Base-by-base conservation (phyloP, 1,139 yeast species). In the Sugiyamaella castrensis region DNA sequence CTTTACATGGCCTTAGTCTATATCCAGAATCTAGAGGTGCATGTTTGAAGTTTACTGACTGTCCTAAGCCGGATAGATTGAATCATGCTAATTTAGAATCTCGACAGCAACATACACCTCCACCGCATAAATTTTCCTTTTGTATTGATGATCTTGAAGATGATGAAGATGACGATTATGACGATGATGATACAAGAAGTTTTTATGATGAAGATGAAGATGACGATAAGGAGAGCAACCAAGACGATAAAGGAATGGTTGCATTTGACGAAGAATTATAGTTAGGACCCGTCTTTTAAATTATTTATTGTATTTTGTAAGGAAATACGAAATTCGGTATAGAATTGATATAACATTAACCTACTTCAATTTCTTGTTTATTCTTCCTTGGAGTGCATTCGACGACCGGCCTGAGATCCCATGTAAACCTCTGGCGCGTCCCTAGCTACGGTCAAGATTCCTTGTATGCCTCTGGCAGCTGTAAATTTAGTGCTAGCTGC, bases 31-130 rank as follows among this genome's bases (percentile, higher is more conserved):
- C 36, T 15, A 32, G 43, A 16, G 43, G 30, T 2, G 37, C 27
- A 12, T 8, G 24, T 19, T 46, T 40, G 10, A 47, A 47, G 29
- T 48, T 48, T 30, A 35, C 51, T 10, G 48, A 48, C 34, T 48
- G 51, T 28, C 51, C 51, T 13, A 48, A 44, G 32, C 51, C 51
- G 19, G 50, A 47, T 27, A 38, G 47, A 31, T 11, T 41, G 19
- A 35, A 28, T 28, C 30, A 36, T 6, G 37, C 33, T 15, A 34
- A 39, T 26, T 38, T 47, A 9, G 33, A 37, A 16, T 32, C 50
- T 2, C 31, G 42, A 32, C 40, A 30, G 32, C 32, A 33, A 26
- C 51, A 48, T 19, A 43, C 47, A 9, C 51, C 51, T 9, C 51
- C 51, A 8, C 48, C 48, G 9, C 29, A 12, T 11, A 30, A 29